Evolutionary conservation across 1,139 yeast genomes (phyloP).

Genomic region (Groenewaldozyma sp.): DNA sequence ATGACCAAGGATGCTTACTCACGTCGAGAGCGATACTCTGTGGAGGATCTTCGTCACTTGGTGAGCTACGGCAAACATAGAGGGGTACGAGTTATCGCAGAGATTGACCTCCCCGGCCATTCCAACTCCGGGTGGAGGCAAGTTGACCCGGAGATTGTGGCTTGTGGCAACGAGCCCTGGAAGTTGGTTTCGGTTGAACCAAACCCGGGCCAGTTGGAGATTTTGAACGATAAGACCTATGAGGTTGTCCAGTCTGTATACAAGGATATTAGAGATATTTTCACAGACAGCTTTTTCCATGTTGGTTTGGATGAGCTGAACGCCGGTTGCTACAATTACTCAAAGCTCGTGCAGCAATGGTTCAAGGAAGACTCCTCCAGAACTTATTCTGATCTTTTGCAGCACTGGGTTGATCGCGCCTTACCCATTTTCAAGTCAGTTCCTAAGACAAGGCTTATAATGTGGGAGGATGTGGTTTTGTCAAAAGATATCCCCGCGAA

Average conservation of each 20-base stretch:
- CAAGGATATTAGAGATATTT: constrained; percentile 28
- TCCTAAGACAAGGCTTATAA: constrained; percentile 25
- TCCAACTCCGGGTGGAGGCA: constrained; percentile 37
- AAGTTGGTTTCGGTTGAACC: constrained; percentile 9
- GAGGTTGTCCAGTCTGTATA: constrained; percentile 12
- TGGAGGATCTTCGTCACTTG: constrained; percentile 28
- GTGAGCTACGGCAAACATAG: constrained; percentile 32
- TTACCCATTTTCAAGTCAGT: constrained; percentile 30
- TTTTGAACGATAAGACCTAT: constrained; percentile 11
- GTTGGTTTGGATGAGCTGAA: constrained; percentile 40
- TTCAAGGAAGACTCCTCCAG: constrained; percentile 19
- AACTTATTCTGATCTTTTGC: constrained; percentile 30
- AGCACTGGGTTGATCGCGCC: constrained; percentile 33
- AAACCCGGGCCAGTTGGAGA: constrained; percentile 14
- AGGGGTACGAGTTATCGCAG: constrained; percentile 40
- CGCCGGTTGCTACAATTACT: constrained; percentile 30
- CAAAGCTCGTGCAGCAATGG: constrained; percentile 4
- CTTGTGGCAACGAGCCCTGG: constrained; percentile 27
- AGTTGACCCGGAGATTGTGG: constrained; percentile 31
- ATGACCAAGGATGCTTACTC: constrained; percentile 25
- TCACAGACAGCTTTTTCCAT: constrained; percentile 36
- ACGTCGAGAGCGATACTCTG: constrained; percentile 34
- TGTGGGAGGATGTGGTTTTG: constrained; percentile 41
- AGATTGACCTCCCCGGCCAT: constrained; percentile 42
- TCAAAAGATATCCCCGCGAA: constrained; percentile 14